A percentile compares a stretch with the other conserved stretches of the same genome.
phyloP scores from a whole-genome alignment of 768 basidiomycete species.

The Pulveroboletus sp. region DNA sequence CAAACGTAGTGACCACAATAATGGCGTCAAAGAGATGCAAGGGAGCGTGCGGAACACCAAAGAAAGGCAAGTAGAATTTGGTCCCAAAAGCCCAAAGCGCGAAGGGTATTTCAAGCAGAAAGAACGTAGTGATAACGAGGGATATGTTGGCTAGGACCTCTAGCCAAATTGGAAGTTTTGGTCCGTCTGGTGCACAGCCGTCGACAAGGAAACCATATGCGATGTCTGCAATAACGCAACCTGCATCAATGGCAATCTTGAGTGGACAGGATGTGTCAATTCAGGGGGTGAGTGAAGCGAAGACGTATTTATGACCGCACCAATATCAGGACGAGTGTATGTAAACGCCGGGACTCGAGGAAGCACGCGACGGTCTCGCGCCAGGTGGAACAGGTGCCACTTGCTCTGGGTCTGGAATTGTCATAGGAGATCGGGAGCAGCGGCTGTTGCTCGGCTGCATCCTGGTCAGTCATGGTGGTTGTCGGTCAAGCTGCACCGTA shows the following conservation, averaged over 20 bases:
- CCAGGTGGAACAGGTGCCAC: conserved; percentile 14
- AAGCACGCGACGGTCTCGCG: conserved; percentile 38
- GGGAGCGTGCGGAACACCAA: conserved; percentile 45
- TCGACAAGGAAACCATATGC: conserved; percentile 60
- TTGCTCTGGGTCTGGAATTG: conserved; percentile 4
- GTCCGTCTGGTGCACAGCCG: conserved; percentile 43
- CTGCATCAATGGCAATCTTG: conserved; percentile 60
- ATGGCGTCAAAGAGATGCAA: conserved; percentile 74
- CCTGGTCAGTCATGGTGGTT: conserved; percentile 23
- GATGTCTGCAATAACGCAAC: conserved; percentile 69
- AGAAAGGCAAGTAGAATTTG: conserved; percentile 59
- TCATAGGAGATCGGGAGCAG: conserved; percentile 36
- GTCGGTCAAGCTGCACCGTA: background rate
- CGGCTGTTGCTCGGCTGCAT: conserved; percentile 43
- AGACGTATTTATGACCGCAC: conserved; percentile 36
- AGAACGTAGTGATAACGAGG: conserved; percentile 62
- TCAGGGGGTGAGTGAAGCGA: conserved; percentile 15
- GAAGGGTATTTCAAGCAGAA: conserved; percentile 74
- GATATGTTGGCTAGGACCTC: conserved; percentile 58
- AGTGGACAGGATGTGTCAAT: background rate
- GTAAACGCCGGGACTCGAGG: conserved; percentile 51
- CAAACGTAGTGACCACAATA: conserved; percentile 68
- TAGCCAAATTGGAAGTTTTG: conserved; percentile 56
- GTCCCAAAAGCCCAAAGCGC: conserved; percentile 61
- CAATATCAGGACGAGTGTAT: conserved; percentile 53